Conservation (phyloP, 179 eudicot species). For the Spinacia oleracea region DNA sequence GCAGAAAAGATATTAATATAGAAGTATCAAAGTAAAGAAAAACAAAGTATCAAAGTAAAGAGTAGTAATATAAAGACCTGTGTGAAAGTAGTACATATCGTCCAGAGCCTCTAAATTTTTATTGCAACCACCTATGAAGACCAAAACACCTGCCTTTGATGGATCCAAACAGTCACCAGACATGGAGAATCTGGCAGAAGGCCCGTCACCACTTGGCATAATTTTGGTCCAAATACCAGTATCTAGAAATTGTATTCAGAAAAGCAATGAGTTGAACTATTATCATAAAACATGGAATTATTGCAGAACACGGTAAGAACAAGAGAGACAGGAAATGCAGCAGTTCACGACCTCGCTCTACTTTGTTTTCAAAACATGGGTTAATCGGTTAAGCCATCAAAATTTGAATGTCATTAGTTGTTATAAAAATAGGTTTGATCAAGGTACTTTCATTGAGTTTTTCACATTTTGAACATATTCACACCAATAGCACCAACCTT, state of each 20-base stretch:
- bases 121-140: conserved; percentile 87
- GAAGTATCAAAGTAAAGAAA: conserved; percentile 5
- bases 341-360: not conserved
- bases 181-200: conserved; percentile 94
- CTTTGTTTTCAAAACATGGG: not conserved
- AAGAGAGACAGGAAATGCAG: not conserved
- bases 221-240: conserved; percentile 72
- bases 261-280: conserved; percentile 10
- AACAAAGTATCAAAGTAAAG: conserved; percentile 3
- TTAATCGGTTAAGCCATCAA: not conserved
- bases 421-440: too few species aligned
- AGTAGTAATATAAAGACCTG: conserved; percentile 47
- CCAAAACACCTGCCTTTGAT: conserved; percentile 59
- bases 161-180: conserved; percentile 92
- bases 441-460: too few species aligned
- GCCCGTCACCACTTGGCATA: conserved; percentile 63
- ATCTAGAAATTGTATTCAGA: conserved; percentile 40
- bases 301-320: not conserved
- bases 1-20: not conserved
- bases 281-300: not conserved
- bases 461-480: too few species aligned
- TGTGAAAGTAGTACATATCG: conserved; percentile 81
- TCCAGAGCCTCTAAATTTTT: conserved; percentile 81
- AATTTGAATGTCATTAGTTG: not conserved
- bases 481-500: too few species aligned